Conservation (phyloP, 306 rosid genomes). For the Begonia loranthoides region DNA sequence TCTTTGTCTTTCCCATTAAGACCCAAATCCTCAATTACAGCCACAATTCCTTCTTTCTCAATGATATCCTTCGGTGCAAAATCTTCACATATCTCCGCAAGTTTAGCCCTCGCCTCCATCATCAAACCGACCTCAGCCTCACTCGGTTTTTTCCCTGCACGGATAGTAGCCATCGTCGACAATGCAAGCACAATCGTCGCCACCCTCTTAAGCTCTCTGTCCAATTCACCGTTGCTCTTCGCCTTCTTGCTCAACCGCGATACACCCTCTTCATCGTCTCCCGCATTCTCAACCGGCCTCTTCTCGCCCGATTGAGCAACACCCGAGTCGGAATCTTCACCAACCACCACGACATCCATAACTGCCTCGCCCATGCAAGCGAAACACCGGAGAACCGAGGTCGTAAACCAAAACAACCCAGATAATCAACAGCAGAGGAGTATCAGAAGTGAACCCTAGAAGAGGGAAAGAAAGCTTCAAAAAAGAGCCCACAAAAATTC, state of each 20-base stretch:
- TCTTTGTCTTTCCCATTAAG: conserved; percentile 50
- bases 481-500: conserved; percentile 2
- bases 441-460: conserved; percentile 23
- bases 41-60: conserved; percentile 49
- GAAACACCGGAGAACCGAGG: conserved; percentile 1
- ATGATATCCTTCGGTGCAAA: conserved; percentile 77
- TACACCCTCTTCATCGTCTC: conserved; percentile 12
- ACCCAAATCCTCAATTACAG: conserved; percentile 78
- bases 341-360: conserved; percentile 21
- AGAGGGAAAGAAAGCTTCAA: conserved; percentile 12
- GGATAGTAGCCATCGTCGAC: conserved; percentile 67
- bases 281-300: conserved; percentile 31
- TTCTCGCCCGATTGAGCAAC: conserved; percentile 13
- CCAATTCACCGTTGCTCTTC: conserved; percentile 16
- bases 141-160: conserved; percentile 58
- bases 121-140: conserved; percentile 54
- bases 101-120: conserved; percentile 70
- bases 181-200: conserved; percentile 85
- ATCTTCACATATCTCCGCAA: conserved; percentile 45
- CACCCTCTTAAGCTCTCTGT: conserved; percentile 43
- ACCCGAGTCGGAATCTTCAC: conserved; percentile 4
- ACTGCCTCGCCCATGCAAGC: conserved; percentile 3
- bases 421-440: conserved; percentile 4
- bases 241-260: conserved; percentile 39
- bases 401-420: not conserved